These are phyloP conservation scores for Microcos paniculata DNA, from an alignment of 345 rosid genomes.

Conservation along the genomic window DNA sequence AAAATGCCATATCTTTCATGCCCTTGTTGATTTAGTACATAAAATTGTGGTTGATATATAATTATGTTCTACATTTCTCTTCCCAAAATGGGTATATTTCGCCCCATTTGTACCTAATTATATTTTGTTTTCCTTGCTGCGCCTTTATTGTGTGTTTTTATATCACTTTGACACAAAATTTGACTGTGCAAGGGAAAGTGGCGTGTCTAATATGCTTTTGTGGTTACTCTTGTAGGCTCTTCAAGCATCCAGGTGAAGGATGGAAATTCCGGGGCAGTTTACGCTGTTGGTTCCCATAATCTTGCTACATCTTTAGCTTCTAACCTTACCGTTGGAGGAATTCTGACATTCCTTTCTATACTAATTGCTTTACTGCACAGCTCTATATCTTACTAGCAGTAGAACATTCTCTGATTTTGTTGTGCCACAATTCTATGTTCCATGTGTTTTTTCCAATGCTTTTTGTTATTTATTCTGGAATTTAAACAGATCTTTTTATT, in stretches of 20 bases:
- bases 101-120: too few relatives aligned
- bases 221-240: slow-evolving; percentile 56
- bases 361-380: slow-evolving; percentile 35
- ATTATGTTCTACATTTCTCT: too few relatives aligned
- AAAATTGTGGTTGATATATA: too few relatives aligned
- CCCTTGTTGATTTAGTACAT: too few relatives aligned
- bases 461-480: slow-evolving; percentile 14
- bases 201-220: background rate
- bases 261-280: slow-evolving; percentile 37
- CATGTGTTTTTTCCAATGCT: too few relatives aligned
- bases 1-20: too few relatives aligned
- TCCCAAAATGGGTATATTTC: too few relatives aligned
- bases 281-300: slow-evolving; percentile 51
- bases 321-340: slow-evolving; percentile 17
- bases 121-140: background rate
- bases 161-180: too few relatives aligned
- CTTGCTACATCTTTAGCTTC: too few relatives aligned
- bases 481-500: too few relatives aligned
- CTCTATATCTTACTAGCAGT: slow-evolving; percentile 24
- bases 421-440: slow-evolving; percentile 22
- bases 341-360: slow-evolving; percentile 31
- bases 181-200: background rate
- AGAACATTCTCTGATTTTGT: slow-evolving; percentile 31
- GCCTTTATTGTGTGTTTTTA: too few relatives aligned
- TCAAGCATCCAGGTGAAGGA: slow-evolving; percentile 71